These are phyloP conservation scores for Ophiostoma tasmaniense DNA, from an alignment of 2,329 filamentous ascomycete genomes.

Conservation along the genomic window DNA sequence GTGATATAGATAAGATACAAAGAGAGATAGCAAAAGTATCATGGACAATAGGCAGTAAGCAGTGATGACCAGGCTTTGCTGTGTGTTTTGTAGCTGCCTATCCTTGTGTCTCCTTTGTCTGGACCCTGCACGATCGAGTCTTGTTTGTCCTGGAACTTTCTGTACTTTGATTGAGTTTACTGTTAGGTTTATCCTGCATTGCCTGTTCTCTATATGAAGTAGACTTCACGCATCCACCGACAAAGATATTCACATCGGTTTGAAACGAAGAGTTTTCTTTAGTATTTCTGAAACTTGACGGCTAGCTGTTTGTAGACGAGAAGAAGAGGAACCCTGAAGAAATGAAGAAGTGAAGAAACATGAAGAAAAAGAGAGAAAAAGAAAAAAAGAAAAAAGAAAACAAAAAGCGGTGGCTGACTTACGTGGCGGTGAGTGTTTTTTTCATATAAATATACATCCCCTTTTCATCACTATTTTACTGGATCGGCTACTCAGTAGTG, in stretches of 20 bases:
- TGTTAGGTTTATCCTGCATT: neutral
- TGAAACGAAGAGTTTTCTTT: neutral
- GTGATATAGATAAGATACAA: no score
- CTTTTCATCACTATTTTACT: neutral
- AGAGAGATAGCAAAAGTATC: no score
- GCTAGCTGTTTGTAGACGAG: neutral
- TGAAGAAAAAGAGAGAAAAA: neutral
- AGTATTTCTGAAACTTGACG: neutral
- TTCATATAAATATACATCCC: neutral
- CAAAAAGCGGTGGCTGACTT: neutral
- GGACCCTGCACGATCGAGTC: neutral
- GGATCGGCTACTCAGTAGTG: neutral
- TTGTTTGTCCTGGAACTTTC: neutral
- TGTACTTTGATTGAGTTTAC: neutral
- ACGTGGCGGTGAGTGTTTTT: constrained; percentile 1
- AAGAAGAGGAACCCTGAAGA: neutral
- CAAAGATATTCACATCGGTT: neutral
- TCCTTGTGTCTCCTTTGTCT: neutral
- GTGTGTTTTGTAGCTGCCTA: neutral
- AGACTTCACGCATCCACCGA: neutral
- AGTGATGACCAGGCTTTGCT: neutral
- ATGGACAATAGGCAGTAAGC: neutral
- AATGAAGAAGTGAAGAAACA: neutral
- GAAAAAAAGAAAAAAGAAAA: neutral
- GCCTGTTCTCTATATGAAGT: no score